Evolutionary conservation across 2,329 filamentous ascomycete genomes (phyloP), one percentile per base, ranked within the genome.

Genomic region (Aureobasidium mangrovei): DNA sequence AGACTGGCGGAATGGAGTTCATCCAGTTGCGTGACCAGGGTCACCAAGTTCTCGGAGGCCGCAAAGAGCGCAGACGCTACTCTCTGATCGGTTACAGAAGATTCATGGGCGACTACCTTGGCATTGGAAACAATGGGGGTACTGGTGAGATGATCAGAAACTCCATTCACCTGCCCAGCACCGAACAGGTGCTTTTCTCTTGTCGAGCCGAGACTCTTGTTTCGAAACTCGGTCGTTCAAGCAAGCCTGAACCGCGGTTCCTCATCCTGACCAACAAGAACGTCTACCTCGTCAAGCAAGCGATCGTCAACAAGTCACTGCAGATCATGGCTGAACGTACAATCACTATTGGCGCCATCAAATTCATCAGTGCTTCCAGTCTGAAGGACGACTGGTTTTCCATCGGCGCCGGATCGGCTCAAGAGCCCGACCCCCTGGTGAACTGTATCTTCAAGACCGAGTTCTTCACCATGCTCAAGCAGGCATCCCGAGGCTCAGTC

Each of bases 391-490:
- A 98, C 70, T 98, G 93, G 93, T 96, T 98, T 70, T 89, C 91
- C 1, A 76, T 98, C 35, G 88, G 91, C 3, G 79, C 94, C 42
- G 89, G 88, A n/a, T 91, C 91, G 32, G 84, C 85, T 7, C 89
- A 95, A 66, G 91, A 97, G 67, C 79, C 93, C 0, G 93, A 98
- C 69, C 90, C 93, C n/a, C 77, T 98, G 26, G 71, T 98, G 64
- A 95, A 85, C 72, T 98, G 93, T 66, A 75, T 96, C 24, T 83
- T 98, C 70, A 98, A 98, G 76, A 98, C 93, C 0, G 93, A 98
- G 66, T 84, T 98, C 70, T 95, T 97, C 66, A 94, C 91, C 0
- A 91, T 96, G 59, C 83, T 98, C 73, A 83, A 85, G 66, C 83
- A 82, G 48, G 82, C 83, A 51, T 86, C 94, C 70, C 84, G 86